A percentile compares a stretch with the other conserved stretches of the same genome.
phyloP scores from a whole-genome alignment of 2,329 filamentous ascomycete species.

The Colletotrichum incanum region DNA sequence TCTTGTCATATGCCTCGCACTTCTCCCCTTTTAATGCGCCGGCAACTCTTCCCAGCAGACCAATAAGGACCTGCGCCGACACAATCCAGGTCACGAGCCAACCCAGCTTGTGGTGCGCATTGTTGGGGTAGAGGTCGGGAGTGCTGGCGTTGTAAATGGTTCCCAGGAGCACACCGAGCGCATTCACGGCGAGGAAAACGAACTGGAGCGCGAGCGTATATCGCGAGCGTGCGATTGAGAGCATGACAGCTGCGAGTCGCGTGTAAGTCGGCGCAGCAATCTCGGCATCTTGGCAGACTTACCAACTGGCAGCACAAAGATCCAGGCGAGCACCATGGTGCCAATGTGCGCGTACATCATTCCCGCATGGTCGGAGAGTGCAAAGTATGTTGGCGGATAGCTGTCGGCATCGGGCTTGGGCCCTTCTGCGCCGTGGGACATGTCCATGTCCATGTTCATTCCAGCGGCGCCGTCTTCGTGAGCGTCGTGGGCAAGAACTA shows the following conservation, averaged over 20 bases:
- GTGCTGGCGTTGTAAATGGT: conserved; percentile 85
- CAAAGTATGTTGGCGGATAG: conserved; percentile 72
- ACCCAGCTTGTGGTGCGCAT: conserved; percentile 89
- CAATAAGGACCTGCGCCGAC: conserved; percentile 78
- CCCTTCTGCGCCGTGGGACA: conserved; percentile 32
- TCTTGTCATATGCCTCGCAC: conserved; percentile 32
- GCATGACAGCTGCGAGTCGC: conserved; percentile 78
- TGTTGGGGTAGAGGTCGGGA: conserved; percentile 88
- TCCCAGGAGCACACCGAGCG: conserved; percentile 74
- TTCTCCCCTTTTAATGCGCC: conserved; percentile 48
- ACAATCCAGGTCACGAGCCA: conserved; percentile 86
- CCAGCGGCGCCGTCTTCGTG: conserved; percentile 42
- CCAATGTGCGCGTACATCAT: conserved; percentile 79
- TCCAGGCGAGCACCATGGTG: conserved; percentile 81
- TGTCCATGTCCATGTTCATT: conserved; percentile 42
- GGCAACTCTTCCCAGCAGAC: conserved; percentile 74
- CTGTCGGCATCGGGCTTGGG: conserved; percentile 45
- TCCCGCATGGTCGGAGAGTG: conserved; percentile 65
- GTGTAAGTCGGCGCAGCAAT: conserved; percentile 24
- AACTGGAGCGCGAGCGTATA: conserved; percentile 80
- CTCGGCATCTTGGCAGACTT: conserved; percentile 53
- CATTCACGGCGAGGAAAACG: conserved; percentile 75
- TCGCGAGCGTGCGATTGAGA: conserved; percentile 86
- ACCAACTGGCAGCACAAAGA: conserved; percentile 81
- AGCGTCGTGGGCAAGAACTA: conserved; percentile 38